Conservation (phyloP, 352 stramenopile species). For the Phytophthora pistaciae region DNA sequence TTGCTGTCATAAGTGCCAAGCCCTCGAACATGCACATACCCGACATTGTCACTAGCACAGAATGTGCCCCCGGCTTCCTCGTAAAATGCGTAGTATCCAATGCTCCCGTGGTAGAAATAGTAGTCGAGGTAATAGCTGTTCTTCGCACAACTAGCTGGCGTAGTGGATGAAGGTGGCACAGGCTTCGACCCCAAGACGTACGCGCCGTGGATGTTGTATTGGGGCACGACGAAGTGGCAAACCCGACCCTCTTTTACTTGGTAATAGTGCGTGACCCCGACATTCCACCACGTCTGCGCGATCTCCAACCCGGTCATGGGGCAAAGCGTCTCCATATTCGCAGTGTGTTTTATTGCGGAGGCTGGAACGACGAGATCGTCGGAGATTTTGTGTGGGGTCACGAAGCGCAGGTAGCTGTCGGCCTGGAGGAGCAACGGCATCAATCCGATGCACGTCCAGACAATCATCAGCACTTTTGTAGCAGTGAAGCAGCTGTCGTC, state of each 20-base stretch:
- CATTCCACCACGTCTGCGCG: conserved; percentile 21
- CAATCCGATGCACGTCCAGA: conserved; percentile 15
- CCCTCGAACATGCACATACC: conserved; percentile 15
- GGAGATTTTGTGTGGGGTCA: conserved; percentile 14
- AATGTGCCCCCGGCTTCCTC: conserved; percentile 19
- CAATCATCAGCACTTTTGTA: conserved; percentile 1
- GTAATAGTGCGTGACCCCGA: conserved; percentile 23
- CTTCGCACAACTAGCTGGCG: neutral
- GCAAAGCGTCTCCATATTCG: conserved; percentile 8
- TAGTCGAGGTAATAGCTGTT: conserved; percentile 23
- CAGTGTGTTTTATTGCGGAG: neutral
- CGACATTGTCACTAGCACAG: conserved; percentile 13
- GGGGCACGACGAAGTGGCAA: conserved; percentile 22
- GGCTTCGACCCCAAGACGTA: conserved; percentile 8
- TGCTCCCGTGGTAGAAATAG: conserved; percentile 18
- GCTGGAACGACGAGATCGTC: conserved; percentile 9
- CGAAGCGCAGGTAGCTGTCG: conserved; percentile 19
- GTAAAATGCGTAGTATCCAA: conserved; percentile 19
- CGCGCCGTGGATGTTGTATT: conserved; percentile 17
- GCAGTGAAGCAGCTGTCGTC: neutral
- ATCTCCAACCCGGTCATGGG: conserved; percentile 21
- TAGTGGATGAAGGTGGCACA: neutral
- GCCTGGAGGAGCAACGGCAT: conserved; percentile 16
- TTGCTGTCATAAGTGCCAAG: conserved; percentile 23
- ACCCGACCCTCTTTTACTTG: neutral